These are phyloP conservation scores for Sordaria brevicollis DNA, from an alignment of 495 filamentous ascomycete genomes.

Conservation along the genomic window DNA sequence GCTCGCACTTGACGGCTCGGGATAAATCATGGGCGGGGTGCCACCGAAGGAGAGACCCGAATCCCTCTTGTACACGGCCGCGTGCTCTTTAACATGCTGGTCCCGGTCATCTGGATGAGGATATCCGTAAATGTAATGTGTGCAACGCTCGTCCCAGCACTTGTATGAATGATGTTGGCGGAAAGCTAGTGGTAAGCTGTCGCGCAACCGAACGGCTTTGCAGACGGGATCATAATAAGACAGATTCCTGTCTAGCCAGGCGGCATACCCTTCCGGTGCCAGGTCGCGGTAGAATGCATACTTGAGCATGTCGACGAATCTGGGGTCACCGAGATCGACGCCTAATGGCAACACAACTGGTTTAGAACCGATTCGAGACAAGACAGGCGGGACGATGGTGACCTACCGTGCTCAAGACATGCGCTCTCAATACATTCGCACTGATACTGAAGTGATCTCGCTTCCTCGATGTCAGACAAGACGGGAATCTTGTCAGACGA, in stretches of 20 bases:
- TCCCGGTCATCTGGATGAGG: slow-evolving; percentile 34
- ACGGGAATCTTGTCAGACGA: slow-evolving; percentile 30
- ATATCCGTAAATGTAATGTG: slow-evolving; percentile 43
- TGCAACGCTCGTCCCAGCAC: slow-evolving; percentile 39
- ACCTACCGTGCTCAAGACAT: slow-evolving; percentile 38
- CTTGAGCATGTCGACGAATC: slow-evolving; percentile 31
- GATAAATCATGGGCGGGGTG: slow-evolving; percentile 26
- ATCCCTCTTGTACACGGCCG: slow-evolving; percentile 29
- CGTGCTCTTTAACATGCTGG: slow-evolving; percentile 35
- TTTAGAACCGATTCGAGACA: slow-evolving; percentile 2
- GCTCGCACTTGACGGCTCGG: slow-evolving; percentile 20
- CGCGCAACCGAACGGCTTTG: slow-evolving; percentile 29
- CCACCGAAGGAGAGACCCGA: slow-evolving; percentile 32
- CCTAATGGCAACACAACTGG: slow-evolving; percentile 18
- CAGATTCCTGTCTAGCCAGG: slow-evolving; percentile 37
- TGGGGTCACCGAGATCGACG: slow-evolving; percentile 32
- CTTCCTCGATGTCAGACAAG: slow-evolving; percentile 40
- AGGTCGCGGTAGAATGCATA: slow-evolving; percentile 26
- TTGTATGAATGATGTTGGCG: slow-evolving; percentile 34
- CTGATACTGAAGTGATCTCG: slow-evolving; percentile 35
- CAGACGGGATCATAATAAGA: slow-evolving; percentile 34
- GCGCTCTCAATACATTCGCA: slow-evolving; percentile 42
- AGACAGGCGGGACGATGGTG: background rate
- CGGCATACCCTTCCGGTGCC: slow-evolving; percentile 31
- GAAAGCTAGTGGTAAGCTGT: slow-evolving; percentile 28